Conservation (phyloP, 2,329 filamentous ascomycete genomes). For the Monosporascus sp. region DNA sequence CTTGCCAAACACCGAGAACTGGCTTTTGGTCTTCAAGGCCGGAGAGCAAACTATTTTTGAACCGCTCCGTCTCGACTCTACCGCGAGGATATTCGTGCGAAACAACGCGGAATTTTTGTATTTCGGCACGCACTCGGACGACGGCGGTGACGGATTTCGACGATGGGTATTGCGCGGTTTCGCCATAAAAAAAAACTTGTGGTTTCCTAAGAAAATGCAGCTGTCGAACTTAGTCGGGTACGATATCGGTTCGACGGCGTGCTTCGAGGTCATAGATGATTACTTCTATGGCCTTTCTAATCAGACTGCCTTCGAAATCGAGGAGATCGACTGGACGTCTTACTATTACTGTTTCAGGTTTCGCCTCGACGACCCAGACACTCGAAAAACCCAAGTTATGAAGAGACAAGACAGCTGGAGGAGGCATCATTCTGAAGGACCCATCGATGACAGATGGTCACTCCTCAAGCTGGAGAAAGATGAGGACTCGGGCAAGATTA, state of each 20-base stretch:
- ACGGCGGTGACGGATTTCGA: conserved; percentile 47
- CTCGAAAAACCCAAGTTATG: conserved; percentile 33
- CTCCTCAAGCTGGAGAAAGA: conserved; percentile 58
- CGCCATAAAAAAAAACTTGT: conserved; percentile 35
- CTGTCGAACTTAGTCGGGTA: conserved; percentile 56
- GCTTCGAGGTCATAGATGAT: conserved; percentile 63
- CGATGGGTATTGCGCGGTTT: conserved; percentile 60
- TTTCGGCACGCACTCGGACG: conserved; percentile 58
- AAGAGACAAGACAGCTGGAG: conserved; percentile 53
- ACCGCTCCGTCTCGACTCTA: conserved; percentile 36
- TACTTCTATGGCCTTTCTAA: conserved; percentile 68
- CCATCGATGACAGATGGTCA: conserved; percentile 71
- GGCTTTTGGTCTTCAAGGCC: conserved; percentile 49
- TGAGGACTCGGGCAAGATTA: conserved; percentile 50
- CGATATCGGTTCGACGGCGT: conserved; percentile 63
- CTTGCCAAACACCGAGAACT: conserved; percentile 33
- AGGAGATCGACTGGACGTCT: conserved; percentile 62
- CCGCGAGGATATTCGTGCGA: conserved; percentile 59
- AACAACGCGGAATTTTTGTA: conserved; percentile 58
- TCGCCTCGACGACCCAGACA: conserved; percentile 42
- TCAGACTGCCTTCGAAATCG: conserved; percentile 54
- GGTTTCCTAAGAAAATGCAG: conserved; percentile 40
- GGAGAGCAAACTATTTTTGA: conserved; percentile 35
- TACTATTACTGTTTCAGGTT: conserved; percentile 66
- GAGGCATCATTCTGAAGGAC: conserved; percentile 62